Evolutionary conservation across 176 grass and related monocot species (phyloP).

Genomic region (Puccinellia tenuiflora): DNA sequence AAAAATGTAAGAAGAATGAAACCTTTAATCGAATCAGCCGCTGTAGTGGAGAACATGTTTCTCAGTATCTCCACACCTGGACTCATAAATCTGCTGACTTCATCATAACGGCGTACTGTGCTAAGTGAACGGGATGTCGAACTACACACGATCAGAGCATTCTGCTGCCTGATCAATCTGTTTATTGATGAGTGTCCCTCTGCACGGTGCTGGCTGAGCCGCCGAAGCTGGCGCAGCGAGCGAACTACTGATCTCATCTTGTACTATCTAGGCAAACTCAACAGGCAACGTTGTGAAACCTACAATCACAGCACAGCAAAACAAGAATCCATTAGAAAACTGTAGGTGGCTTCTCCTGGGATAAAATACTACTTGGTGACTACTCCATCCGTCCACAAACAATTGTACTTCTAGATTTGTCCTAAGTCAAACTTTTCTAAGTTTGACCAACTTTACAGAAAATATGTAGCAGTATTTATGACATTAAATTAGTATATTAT

Average conservation of each 20-base stretch:
- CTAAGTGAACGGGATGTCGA: constrained; percentile 19
- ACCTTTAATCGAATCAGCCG: constrained; percentile 47
- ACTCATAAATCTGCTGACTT: constrained; percentile 32
- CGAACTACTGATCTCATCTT: constrained; percentile 62
- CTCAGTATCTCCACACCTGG: constrained; percentile 31
- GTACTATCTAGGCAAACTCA: constrained; percentile 8
- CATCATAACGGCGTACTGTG: background rate
- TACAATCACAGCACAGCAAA: constrained; percentile 4
- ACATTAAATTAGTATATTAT: no score
- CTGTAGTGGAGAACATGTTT: constrained; percentile 39
- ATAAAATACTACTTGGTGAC: no score
- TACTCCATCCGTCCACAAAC: no score
- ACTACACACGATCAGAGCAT: constrained; percentile 21
- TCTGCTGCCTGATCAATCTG: constrained; percentile 33
- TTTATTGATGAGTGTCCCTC: constrained; percentile 10
- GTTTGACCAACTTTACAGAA: no score
- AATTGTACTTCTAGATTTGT: no score
- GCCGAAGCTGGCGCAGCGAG: constrained; percentile 44
- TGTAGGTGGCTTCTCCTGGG: background rate
- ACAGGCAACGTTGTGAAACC: background rate
- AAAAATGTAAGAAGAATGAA: constrained; percentile 9
- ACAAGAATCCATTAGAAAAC: background rate
- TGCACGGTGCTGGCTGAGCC: constrained; percentile 11
- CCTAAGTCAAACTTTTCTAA: no score
- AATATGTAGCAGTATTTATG: no score